phyloP scores from a whole-genome alignment of 2,329 filamentous ascomycete species.

The Tolypocladium endophyticum region DNA sequence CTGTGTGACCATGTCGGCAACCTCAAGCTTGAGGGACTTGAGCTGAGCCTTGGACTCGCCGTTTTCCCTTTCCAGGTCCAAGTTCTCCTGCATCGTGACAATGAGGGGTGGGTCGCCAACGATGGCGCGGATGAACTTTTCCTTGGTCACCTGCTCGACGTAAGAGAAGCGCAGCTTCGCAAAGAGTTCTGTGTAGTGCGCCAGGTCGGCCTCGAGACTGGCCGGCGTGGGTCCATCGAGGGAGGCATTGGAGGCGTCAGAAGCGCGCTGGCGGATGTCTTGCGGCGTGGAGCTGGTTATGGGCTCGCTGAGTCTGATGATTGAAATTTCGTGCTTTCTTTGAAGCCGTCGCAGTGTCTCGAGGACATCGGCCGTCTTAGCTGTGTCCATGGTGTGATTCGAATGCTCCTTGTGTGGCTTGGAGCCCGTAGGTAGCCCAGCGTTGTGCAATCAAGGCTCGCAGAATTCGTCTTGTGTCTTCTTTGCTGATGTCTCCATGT shows the following conservation, averaged over 20 bases:
- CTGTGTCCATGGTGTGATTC: conserved; percentile 15
- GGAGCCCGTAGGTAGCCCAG: background rate
- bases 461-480: background rate
- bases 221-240: conserved; percentile 62
- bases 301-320: conserved; percentile 67
- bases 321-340: conserved; percentile 52
- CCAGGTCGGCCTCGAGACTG: conserved; percentile 70
- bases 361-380: conserved; percentile 30
- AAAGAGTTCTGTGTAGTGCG: conserved; percentile 91
- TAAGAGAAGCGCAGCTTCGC: conserved; percentile 95
- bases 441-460: background rate
- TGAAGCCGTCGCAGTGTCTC: conserved; percentile 42
- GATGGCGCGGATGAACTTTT: conserved; percentile 90
- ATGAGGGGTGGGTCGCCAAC: conserved; percentile 83
- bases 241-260: conserved; percentile 58
- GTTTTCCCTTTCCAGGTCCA: conserved; percentile 59
- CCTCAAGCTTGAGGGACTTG: conserved; percentile 70
- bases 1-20: conserved; percentile 60
- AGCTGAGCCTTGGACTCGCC: conserved; percentile 63
- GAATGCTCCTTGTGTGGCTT: background rate
- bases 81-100: conserved; percentile 72
- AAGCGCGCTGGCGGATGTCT: conserved; percentile 44
- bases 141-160: conserved; percentile 96
- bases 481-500: background rate
- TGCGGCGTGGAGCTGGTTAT: conserved; percentile 43